phyloP scores from a whole-genome alignment of 1,284 basidiomycete species.

The Tilletia walkeri region DNA sequence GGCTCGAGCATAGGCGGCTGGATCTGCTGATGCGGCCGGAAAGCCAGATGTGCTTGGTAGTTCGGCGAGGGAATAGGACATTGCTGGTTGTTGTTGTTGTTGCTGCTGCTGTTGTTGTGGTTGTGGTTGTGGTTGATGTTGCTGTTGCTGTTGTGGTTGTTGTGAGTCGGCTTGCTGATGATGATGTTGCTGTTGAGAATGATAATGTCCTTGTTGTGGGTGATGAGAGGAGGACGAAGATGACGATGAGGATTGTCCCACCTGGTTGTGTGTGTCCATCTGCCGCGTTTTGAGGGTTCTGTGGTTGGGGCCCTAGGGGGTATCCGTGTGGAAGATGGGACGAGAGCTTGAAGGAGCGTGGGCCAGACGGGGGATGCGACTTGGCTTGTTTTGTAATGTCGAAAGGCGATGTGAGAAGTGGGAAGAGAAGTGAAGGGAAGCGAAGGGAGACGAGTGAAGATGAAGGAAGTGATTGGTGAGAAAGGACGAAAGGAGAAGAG shows the following conservation, averaged over 20 bases:
- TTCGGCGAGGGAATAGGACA: not conserved
- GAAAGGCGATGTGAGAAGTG: no score
- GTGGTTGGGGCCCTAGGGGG: no score
- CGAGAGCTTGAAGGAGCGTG: no score
- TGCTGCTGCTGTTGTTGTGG: not conserved
- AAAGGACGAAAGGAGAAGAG: no score
- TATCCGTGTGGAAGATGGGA: no score
- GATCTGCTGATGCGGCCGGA: constrained; percentile 10
- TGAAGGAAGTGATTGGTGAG: no score
- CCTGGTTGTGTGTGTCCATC: not conserved
- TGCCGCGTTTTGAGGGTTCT: not conserved
- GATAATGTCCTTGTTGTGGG: not conserved
- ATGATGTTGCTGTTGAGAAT: not conserved
- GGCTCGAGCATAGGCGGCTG: constrained; percentile 13
- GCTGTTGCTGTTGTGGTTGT: not conserved
- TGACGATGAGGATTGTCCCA: not conserved
- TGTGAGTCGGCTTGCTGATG: not conserved
- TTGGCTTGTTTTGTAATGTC: no score
- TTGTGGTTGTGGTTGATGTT: not conserved
- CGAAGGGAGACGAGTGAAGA: no score
- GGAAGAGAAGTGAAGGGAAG: no score
- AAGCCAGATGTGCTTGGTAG: constrained; percentile 10
- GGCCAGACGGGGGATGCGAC: no score
- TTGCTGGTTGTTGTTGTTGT: not conserved
- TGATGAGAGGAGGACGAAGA: not conserved